phyloP scores from a whole-genome alignment of 2,329 filamentous ascomycete genomes.

The Aspergillus awamori region DNA sequence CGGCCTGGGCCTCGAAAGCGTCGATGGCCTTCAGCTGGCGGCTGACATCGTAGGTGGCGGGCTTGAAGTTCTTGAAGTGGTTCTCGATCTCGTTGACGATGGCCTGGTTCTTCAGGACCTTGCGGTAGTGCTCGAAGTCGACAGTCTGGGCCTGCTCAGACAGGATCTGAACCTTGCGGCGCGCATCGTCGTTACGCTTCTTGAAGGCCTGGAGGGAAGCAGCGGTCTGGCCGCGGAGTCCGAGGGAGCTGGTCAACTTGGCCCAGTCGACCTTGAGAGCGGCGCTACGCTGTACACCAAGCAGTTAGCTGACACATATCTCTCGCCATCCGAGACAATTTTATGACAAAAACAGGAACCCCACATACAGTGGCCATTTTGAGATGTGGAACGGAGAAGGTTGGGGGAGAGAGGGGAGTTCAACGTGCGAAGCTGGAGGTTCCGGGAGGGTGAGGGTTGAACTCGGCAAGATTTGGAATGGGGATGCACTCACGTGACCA shows the following conservation, averaged over 20 bases:
- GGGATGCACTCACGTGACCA: constrained; percentile 36
- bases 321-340: neutral
- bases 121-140: constrained; percentile 93
- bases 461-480: constrained; percentile 45
- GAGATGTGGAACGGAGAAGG: constrained; percentile 32
- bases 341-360: neutral
- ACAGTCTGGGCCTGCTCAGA: constrained; percentile 81
- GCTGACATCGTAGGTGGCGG: constrained; percentile 84
- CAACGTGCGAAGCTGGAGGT: constrained; percentile 39
- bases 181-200: constrained; percentile 98
- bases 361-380: constrained; percentile 49
- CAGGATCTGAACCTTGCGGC: constrained; percentile 85
- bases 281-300: constrained; percentile 76
- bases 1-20: constrained; percentile 92
- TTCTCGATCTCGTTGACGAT: constrained; percentile 97
- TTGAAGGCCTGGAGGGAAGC: constrained; percentile 94
- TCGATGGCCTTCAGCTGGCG: constrained; percentile 98
- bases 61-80: constrained; percentile 89
- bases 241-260: constrained; percentile 90
- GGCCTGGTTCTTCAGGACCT: constrained; percentile 90
- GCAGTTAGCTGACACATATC: constrained; percentile 27
- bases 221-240: constrained; percentile 93
- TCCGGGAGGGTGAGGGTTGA: constrained; percentile 38
- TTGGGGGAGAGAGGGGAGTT: constrained; percentile 35
- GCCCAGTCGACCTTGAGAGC: constrained; percentile 99